Evolutionary conservation across 1,284 basidiomycete species (phyloP), one percentile per base, ranked within the genome.

Genomic region (Cryptococcus hybrid): DNA sequence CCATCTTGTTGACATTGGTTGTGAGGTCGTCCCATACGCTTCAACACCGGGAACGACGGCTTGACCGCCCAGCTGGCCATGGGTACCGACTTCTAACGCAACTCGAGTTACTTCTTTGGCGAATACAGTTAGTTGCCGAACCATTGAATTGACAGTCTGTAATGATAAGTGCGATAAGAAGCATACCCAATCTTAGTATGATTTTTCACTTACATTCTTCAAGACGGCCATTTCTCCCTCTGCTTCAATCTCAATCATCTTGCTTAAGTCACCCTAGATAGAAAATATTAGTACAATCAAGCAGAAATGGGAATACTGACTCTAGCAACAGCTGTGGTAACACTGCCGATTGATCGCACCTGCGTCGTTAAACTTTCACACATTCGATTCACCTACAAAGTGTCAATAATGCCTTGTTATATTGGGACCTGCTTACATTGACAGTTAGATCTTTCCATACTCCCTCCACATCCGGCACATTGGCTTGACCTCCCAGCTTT

Each of bases 71-170:
- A 97, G 80, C 51, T 92, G 91, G 76, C 93, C 93, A 75, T 90
- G 87, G 6, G 91, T 93, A 35, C 92, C 91, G 66, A 94, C 92
- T 74, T 92, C 90, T 66, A 91, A 82, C 1, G 94, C 93, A 52
- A 98, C 93, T 69, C 94, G 85, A 1, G 92, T 97, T 48, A 98
- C 95, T 77, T 99, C 94, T 18, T 87, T 87, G 7, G 95, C 93
- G 71, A 97, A 96, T 1, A 89, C 89, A 60, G 88, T 89, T 63
- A 95, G 80, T 66, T 94, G 90, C 72, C 90, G 87, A 67, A 92
- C 88, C 90, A 92, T 92, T 9, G 86, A 86, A 43, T 77, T 77
- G 56, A 77, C 74, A n/a, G 73, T 75, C 69, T 71, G 34, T 18
- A 24, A 18, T 55, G 15, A 15, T 36, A 35, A 46, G 47, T 35